phyloP scores from a whole-genome alignment of 352 stramenopile genomes.

The Phytopythium vexans region DNA sequence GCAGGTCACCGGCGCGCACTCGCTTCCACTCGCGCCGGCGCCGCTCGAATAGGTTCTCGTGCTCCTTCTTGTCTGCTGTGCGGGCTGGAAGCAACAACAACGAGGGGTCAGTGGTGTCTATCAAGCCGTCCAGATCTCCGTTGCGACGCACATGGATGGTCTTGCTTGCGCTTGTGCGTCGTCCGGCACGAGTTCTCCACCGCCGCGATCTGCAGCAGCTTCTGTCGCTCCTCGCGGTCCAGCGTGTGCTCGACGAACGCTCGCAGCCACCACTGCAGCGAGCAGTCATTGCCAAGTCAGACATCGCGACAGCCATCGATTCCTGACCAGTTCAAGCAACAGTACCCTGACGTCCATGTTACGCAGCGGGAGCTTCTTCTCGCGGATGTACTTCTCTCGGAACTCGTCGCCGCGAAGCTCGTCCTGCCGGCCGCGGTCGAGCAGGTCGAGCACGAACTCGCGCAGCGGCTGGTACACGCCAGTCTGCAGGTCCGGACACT shows the following conservation, averaged over 20 bases:
- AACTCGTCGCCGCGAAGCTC: conserved; percentile 60
- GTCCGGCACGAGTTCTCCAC: conserved; percentile 45
- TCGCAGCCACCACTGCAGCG: conserved; percentile 63
- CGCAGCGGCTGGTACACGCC: conserved; percentile 62
- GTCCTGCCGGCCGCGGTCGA: conserved; percentile 36
- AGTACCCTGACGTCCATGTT: conserved; percentile 65
- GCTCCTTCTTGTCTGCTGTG: conserved; percentile 66
- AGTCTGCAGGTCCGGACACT: conserved; percentile 23
- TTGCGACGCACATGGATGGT: conserved; percentile 44
- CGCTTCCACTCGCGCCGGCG: conserved; percentile 75
- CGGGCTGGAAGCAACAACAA: conserved; percentile 28
- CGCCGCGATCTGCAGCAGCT: conserved; percentile 42
- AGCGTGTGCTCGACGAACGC: conserved; percentile 73
- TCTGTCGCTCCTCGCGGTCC: conserved; percentile 52
- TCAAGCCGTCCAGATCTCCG: neutral
- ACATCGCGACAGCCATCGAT: neutral
- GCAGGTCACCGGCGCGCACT: conserved; percentile 56
- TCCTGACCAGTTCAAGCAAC: neutral
- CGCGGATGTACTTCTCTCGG: conserved; percentile 43
- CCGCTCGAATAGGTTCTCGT: conserved; percentile 73
- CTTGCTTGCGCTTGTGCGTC: conserved; percentile 70
- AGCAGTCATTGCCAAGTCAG: conserved; percentile 3
- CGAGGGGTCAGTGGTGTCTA: neutral
- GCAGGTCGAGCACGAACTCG: conserved; percentile 45
- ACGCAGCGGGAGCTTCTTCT: conserved; percentile 60